phyloP scores from a whole-genome alignment of 1,139 yeast species.

The Yamadazyma sp. region DNA sequence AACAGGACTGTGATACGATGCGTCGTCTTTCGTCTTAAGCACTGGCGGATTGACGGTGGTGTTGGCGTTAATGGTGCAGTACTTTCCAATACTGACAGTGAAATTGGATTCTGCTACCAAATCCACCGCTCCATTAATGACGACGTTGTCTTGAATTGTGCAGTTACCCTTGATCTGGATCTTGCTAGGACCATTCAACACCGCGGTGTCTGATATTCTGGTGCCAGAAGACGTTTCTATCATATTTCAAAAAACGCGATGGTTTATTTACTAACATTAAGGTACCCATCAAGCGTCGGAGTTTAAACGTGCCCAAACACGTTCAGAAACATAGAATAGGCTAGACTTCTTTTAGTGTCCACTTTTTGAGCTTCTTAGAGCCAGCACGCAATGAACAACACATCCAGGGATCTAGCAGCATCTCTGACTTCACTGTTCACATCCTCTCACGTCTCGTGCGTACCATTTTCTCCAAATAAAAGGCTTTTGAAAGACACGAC shows the following conservation, averaged over 20 bases:
- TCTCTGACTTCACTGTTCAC: too few species aligned
- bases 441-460: too few species aligned
- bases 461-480: too few species aligned
- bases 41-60: constrained; percentile 35
- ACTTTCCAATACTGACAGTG: constrained; percentile 54
- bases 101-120: constrained; percentile 20
- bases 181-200: constrained; percentile 23
- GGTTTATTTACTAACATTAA: constrained; percentile 18
- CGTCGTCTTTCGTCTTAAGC: constrained; percentile 12
- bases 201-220: constrained; percentile 52
- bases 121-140: constrained; percentile 41
- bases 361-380: too few species aligned
- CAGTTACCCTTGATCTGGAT: constrained; percentile 34
- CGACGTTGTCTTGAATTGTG: constrained; percentile 31
- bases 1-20: constrained; percentile 24
- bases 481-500: background rate
- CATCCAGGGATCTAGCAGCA: too few species aligned
- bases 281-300: background rate
- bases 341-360: too few species aligned
- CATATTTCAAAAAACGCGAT: constrained; percentile 10
- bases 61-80: constrained; percentile 37
- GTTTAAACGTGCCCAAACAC: too few species aligned
- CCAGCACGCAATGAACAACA: too few species aligned
- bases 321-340: too few species aligned
- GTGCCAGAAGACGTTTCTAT: constrained; percentile 55